These are phyloP conservation scores for Cutaneotrichosporon daszewskae DNA, from an alignment of 1,284 basidiomycete genomes.

Conservation along the genomic window DNA sequence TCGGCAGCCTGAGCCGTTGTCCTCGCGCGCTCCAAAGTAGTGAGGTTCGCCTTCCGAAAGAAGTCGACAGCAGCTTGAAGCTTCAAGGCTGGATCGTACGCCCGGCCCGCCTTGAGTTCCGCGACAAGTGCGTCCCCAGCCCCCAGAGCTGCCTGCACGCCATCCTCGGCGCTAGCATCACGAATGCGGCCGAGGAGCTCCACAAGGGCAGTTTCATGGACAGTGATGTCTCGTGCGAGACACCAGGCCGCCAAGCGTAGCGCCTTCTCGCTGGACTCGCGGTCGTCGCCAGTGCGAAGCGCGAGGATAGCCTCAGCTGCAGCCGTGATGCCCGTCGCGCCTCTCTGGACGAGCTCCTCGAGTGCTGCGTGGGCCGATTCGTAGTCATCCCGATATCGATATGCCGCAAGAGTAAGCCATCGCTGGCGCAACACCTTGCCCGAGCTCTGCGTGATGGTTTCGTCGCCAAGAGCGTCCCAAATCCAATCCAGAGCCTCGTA, in stretches of 20 bases:
- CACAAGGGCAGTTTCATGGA: too few species aligned
- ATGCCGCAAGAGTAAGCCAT: constrained; percentile 9
- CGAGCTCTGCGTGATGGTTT: too few species aligned
- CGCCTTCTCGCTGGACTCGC: not conserved
- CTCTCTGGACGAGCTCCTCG: constrained; percentile 19
- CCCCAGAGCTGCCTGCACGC: not conserved
- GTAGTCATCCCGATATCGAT: constrained; percentile 4
- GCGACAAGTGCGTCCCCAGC: constrained; percentile 3
- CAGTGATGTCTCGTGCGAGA: constrained; percentile 10
- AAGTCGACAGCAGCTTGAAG: constrained; percentile 8
- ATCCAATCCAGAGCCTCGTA: constrained; percentile 15
- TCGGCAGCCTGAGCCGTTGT: not conserved
- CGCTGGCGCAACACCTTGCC: constrained; percentile 5
- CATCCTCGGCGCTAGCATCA: too few species aligned
- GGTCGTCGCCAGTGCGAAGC: not conserved
- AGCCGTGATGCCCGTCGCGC: constrained; percentile 13
- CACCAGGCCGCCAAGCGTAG: constrained; percentile 17
- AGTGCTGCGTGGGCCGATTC: constrained; percentile 3
- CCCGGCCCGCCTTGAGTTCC: constrained; percentile 10
- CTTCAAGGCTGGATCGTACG: constrained; percentile 7
- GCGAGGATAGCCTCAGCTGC: constrained; percentile 3
- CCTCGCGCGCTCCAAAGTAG: not conserved
- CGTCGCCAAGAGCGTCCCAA: constrained; percentile 10
- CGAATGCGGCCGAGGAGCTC: too few species aligned
- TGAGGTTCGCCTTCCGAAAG: constrained; percentile 1